Base-by-base conservation (phyloP, 331 rosid species). In the Spiraea crenata region DNA sequence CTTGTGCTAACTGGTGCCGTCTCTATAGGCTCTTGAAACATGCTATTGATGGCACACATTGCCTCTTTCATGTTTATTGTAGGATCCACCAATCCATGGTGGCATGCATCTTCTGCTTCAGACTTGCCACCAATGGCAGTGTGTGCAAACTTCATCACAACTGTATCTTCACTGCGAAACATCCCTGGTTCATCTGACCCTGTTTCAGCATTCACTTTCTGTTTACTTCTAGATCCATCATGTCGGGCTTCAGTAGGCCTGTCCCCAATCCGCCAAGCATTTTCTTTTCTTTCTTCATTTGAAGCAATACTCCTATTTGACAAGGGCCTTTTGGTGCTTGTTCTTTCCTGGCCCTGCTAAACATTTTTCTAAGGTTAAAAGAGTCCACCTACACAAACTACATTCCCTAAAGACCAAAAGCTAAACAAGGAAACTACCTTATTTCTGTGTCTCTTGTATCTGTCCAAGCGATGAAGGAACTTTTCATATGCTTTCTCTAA, bases 11-110 rank as follows among this genome's bases (percentile, higher is more conserved):
- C 62, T 16, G 83, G 79, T 76, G 69, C 85, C 38, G 79, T 73
- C 73, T 87, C 91, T 58, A 91, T 64, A 62, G 99, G 96, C 71
- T 83, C 92, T 51, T 87, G 75, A 78, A 93, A 93, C 99, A 91
- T 93, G 78, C 84, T 79, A 72, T 91, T 87, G 65, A 93, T 91
- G 77, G 84, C 95, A 77, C 76, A 83, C 90, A 89, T 91, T 25
- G 96, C 99, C 76, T 93, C 96, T 82, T 89, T 93, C 97, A 89
- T 87, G 73, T 93, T 93, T 81, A 91, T 77, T 4, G 99, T 91
- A 55, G 99, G 99, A 78, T 93, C 99, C 48, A 91, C 91, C 75
- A 91, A 74, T 56, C 97, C 97, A 71, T 87, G 92, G 74, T 93
- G 99, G 70, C 97, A 83, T 49, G 92, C 96, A 83, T 91, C 83